Evolutionary conservation across 805 yeast genomes (phyloP), one percentile per base, ranked within the genome.

Genomic region (Brettanomyces custersianus): DNA sequence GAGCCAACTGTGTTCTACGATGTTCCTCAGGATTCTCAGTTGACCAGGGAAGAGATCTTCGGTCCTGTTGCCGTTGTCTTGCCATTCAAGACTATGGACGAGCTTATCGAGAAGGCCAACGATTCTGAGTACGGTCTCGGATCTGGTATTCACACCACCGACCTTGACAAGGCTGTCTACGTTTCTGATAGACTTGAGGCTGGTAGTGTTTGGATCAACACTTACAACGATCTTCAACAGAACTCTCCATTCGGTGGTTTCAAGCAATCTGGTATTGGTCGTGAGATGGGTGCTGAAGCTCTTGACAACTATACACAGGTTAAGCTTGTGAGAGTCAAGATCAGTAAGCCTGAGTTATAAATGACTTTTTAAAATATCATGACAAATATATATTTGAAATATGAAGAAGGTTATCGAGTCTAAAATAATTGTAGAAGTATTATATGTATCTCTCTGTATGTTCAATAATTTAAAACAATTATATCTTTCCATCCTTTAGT

Each of bases 211-310:
- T 81, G 88, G 87, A 65, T 80, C 44, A 81, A 81, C 69, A 80
- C 87, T 40, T 80, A 80, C 63, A 80, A 80, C 54, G 86, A 79
- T 56, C 79, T 80, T 72, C 76, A 80, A 55, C 73, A 70, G 36
- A 64, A 69, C 57, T 81, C 79, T 57, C 88, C 90, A 63, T 81
- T 81, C 54, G 90, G 90, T 59, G 90, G 90, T 54, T 79, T 63
- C 66, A 77, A 78, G 54, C 79, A 78, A 63, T 75, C 84, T 43
- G 90, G 90, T 60, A 71, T 80, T 57, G 92, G 92, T 59, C 77
- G 85, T 68, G 92, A 81, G 67, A 78, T 81, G 88, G 92, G 92
- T 62, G 60, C 61, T 32, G 87, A 80, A 55, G 86, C 81, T 35
- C 70, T 79, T 46, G 85, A 78, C 46, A 74, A 76, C 65, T 81